Conservation (phyloP, 2,329 filamentous ascomycete species). For the Eutypa lata region DNA sequence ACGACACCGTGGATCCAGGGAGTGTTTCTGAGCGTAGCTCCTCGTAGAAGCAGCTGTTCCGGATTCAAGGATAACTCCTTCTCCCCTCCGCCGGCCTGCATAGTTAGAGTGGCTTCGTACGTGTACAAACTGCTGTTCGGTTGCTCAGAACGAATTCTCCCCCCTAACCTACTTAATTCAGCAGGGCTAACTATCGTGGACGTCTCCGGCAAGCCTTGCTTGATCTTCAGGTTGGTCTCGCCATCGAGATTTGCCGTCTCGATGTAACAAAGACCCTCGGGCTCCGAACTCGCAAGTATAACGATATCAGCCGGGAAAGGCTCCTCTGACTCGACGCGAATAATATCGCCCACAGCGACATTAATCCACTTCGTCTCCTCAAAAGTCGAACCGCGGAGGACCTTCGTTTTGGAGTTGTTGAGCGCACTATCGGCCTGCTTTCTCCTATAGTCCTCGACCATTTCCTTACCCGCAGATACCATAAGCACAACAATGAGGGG, state of each 20-base stretch:
- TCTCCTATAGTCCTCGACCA: constrained; percentile 89
- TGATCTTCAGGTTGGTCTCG: constrained; percentile 98
- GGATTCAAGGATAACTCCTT: constrained; percentile 87
- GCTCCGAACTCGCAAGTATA: constrained; percentile 89
- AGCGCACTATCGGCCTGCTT: constrained; percentile 82
- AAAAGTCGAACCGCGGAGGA: constrained; percentile 81
- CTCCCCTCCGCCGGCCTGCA: constrained; percentile 86
- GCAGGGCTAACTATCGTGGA: constrained; percentile 79
- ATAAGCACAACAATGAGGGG: constrained; percentile 86
- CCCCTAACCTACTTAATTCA: constrained; percentile 81
- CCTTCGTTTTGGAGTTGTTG: constrained; percentile 81
- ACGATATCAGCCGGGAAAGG: constrained; percentile 94
- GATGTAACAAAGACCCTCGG: constrained; percentile 96
- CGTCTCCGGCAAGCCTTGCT: constrained; percentile 94
- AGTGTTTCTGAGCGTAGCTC: constrained; percentile 91
- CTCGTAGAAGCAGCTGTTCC: constrained; percentile 88
- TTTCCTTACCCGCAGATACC: constrained; percentile 93
- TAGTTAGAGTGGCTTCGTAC: constrained; percentile 92
- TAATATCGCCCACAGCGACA: constrained; percentile 85
- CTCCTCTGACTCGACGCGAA: constrained; percentile 91
- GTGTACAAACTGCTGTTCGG: constrained; percentile 98
- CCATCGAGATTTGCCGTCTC: constrained; percentile 97
- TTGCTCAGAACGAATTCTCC: constrained; percentile 88
- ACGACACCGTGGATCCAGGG: constrained; percentile 96
- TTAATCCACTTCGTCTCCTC: constrained; percentile 91